Evolutionary conservation across 441 rosid genomes (phyloP), one percentile per base, ranked within the genome.

Genomic region (Erodium texanum): DNA sequence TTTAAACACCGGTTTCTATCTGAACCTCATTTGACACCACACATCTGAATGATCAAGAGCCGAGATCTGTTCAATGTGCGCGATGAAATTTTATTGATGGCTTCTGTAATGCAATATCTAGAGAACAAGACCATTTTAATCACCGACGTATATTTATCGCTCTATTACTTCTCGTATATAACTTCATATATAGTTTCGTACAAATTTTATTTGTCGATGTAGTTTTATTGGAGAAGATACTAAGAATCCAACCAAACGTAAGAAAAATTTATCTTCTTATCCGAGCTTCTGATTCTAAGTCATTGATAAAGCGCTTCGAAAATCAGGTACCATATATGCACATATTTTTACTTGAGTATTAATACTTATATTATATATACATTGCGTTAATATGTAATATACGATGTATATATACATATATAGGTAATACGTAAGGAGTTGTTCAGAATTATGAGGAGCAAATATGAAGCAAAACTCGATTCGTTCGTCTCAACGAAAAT

Each of bases 381-480:
- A n/a, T n/a, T n/a, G n/a, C n/a, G n/a, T n/a, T n/a, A n/a, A n/a
- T n/a, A n/a, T n/a, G n/a, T n/a, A n/a, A n/a, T n/a, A n/a, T n/a
- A n/a, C n/a, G n/a, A 32, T 32, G 43, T 36, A 36, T 36, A 6
- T 32, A 9, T 36, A 36, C 6, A 36, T 45, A 45, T 45, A 4
- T 64, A 92, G 97, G 79, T 86, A 11, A 69, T 89, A 9, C 87
- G 75, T 64, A 87, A 86, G 78, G 97, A 90, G 24, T 72, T 93
- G 70, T 93, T 93, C 62, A 80, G 71, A 72, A 77, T 87, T 20
- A 54, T 89, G 10, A 90, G 76, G 74, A 89, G 83, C 56, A 79
- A 80, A 71, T 71, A 62, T 16, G 94, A 92, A 16, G 73, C 72
- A 68, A 77, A 79, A 59, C 68, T 90, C 64, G 80, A 71, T 63